Percentiles rank a stretch among this genome's conserved stretches.
Evolutionary conservation across 179 eudicot genomes (phyloP).

Genomic region (Pouteria campechiana): DNA sequence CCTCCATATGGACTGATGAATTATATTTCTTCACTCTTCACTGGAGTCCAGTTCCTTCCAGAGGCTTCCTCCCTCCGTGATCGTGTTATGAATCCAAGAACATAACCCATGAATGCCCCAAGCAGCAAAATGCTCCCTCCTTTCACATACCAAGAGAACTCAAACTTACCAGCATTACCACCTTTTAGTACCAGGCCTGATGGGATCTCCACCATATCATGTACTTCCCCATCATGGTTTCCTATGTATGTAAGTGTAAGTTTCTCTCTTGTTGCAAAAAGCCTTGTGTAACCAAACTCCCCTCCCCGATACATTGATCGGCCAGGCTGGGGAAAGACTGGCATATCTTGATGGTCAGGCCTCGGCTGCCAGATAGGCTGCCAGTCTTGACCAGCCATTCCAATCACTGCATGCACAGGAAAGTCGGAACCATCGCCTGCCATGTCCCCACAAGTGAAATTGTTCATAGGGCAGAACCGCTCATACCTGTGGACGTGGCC

Average conservation of each 20-base stretch:
- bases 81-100: constrained; percentile 55
- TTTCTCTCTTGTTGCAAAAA: constrained; percentile 66
- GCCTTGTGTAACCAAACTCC: constrained; percentile 86
- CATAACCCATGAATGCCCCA: constrained; percentile 65
- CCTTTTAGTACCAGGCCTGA: constrained; percentile 57
- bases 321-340: constrained; percentile 66
- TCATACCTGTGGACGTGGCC: constrained; percentile 95
- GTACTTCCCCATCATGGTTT: constrained; percentile 95
- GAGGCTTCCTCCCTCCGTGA: constrained; percentile 26
- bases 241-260: constrained; percentile 78
- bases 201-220: constrained; percentile 77
- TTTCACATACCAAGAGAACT: constrained; percentile 31
- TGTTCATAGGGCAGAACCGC: constrained; percentile 85
- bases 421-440: constrained; percentile 24
- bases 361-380: constrained; percentile 90
- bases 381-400: constrained; percentile 99
- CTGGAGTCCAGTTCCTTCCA: constrained; percentile 44
- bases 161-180: constrained; percentile 2
- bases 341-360: constrained; percentile 46
- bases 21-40: constrained; percentile 67
- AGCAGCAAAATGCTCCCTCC: constrained; percentile 49
- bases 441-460: constrained; percentile 57
- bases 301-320: constrained; percentile 75
- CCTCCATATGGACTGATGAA: not conserved
- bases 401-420: constrained; percentile 83